Evolutionary conservation across 2,329 filamentous ascomycete species (phyloP), one percentile per base, ranked within the genome.

Genomic region (Blastomyces silverae): DNA sequence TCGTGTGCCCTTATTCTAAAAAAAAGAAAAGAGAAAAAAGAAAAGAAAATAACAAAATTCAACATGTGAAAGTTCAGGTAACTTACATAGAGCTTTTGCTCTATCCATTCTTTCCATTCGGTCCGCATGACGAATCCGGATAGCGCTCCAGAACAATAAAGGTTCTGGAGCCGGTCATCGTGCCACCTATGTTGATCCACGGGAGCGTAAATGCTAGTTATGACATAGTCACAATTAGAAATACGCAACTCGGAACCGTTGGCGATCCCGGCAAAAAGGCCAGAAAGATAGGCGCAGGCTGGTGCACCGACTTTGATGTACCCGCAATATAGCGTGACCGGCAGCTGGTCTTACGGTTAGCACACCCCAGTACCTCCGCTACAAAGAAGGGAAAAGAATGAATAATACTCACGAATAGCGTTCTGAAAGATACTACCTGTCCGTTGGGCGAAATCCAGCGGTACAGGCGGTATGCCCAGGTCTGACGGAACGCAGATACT

Each of bases 41-140:
- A 34, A 34, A 34, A 13, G 15, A 42, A 1, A 44, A 44, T n/a
- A 46, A 57, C 17, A 37, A 11, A 34, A 55, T 34, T 17, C 31
- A 57, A 39, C n/a, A 44, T 25, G 34, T 15, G 46, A 62, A 62
- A 42, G 1, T 25, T 4, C 13, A 28, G 28, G 22, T 7, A 53
- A 64, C 56, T 52, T 64, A 64, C 56, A 53, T 50, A 34, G 55
- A 46, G 48, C 55, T 34, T 28, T 22, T 52, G 42, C 25, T 64
- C 62, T 34, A 44, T 58, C 62, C 37, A 44, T 11, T 5, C 20
- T 25, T 28, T n/a, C 62, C 53, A 64, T 44, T 34, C 37, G 20
- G 25, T 44, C 25, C 48, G 42, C 56, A 31, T n/a, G 46, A 42
- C 56, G 39, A 64, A 31, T 28, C 62, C 56, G 25, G 37, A 37